These are phyloP conservation scores for Lactuca sativa DNA, from an alignment of 129 eudicot species.

Conservation along the genomic window DNA sequence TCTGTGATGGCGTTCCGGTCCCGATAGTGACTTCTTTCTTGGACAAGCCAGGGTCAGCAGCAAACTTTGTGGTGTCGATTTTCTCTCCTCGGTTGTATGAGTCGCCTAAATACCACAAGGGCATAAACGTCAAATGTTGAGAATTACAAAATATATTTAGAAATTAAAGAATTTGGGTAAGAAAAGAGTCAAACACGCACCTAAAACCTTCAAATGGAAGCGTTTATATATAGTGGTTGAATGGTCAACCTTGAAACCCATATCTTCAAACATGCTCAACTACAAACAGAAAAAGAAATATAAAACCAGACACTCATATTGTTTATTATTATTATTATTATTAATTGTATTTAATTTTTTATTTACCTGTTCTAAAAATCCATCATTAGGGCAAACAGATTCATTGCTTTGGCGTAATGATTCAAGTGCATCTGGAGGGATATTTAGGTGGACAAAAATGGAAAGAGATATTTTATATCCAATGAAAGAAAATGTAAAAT, in stretches of 20 bases:
- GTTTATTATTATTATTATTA: background rate
- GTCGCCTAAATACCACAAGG: constrained; percentile 52
- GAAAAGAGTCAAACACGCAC: constrained; percentile 29
- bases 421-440: constrained; percentile 71
- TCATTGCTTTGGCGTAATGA: constrained; percentile 77
- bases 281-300: constrained; percentile 31
- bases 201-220: constrained; percentile 74
- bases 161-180: background rate
- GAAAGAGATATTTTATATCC: constrained; percentile 16
- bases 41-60: constrained; percentile 83
- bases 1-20: constrained; percentile 34
- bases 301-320: constrained; percentile 5
- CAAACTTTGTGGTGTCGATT: constrained; percentile 79
- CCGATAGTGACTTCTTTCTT: constrained; percentile 43
- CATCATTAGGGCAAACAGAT: constrained; percentile 92
- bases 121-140: background rate
- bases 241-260: constrained; percentile 95
- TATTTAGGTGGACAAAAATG: constrained; percentile 6
- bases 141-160: background rate
- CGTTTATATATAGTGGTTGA: constrained; percentile 76
- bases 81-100: constrained; percentile 87
- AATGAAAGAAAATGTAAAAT: background rate
- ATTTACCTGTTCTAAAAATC: constrained; percentile 89
- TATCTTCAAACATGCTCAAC: constrained; percentile 96
- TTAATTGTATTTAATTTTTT: background rate